phyloP scores from a whole-genome alignment of 2,329 filamentous ascomycete genomes.

The Fusarium burgessii region DNA sequence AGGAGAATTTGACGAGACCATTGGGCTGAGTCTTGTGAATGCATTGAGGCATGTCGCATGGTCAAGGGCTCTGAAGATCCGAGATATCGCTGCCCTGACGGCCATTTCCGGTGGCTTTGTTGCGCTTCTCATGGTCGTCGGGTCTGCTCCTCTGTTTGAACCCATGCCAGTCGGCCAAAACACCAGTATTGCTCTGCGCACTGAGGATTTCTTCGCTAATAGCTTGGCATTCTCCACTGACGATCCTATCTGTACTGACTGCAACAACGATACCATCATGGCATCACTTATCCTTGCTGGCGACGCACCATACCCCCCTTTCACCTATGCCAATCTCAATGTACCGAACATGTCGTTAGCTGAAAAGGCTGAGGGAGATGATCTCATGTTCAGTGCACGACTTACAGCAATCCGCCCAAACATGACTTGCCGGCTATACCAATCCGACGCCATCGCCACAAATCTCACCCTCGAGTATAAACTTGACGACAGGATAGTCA shows the following conservation, averaged over 20 bases:
- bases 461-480: slow-evolving; percentile 41
- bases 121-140: slow-evolving; percentile 49
- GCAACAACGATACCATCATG: slow-evolving; percentile 47
- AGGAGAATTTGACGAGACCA: slow-evolving; percentile 47
- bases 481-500: slow-evolving; percentile 25
- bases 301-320: slow-evolving; percentile 52
- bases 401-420: slow-evolving; percentile 50
- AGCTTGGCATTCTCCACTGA: slow-evolving; percentile 39
- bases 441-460: slow-evolving; percentile 39
- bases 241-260: slow-evolving; percentile 42
- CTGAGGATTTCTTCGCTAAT: slow-evolving; percentile 50
- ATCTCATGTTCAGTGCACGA: slow-evolving; percentile 40
- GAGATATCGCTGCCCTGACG: slow-evolving; percentile 46
- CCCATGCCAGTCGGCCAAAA: slow-evolving; percentile 44
- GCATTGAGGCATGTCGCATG: slow-evolving; percentile 45
- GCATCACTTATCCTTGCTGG: slow-evolving; percentile 52
- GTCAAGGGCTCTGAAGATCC: slow-evolving; percentile 42
- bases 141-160: slow-evolving; percentile 51
- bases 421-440: slow-evolving; percentile 45
- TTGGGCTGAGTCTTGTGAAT: slow-evolving; percentile 51
- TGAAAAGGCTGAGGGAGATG: slow-evolving; percentile 16
- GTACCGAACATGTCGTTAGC: slow-evolving; percentile 43
- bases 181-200: slow-evolving; percentile 41
- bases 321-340: slow-evolving; percentile 51
- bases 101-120: slow-evolving; percentile 47